Conservation (phyloP, 2,329 filamentous ascomycete species). For the Fusarium transvaalense region DNA sequence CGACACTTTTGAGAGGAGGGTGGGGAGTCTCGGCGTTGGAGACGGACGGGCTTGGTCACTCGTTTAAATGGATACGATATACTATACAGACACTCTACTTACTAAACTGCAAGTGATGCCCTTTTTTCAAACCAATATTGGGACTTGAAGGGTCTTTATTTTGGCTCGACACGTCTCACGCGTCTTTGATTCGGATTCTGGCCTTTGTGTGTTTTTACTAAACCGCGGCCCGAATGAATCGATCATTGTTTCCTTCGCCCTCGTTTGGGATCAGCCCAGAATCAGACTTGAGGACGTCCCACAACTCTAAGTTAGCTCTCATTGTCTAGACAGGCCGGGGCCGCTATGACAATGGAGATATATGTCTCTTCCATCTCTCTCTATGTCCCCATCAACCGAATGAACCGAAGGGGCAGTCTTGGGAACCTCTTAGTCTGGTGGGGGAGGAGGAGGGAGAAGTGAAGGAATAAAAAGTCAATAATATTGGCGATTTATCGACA, state of each 20-base stretch:
- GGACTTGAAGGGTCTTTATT: conserved; percentile 9
- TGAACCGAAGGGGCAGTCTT: conserved; percentile 11
- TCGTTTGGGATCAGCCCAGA: conserved; percentile 13
- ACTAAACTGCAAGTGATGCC: conserved; percentile 38
- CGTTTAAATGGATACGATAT: conserved; percentile 43
- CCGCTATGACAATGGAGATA: conserved; percentile 29
- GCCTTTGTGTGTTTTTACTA: conserved; percentile 10
- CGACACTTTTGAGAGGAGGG: conserved; percentile 31
- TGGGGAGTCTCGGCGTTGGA: conserved; percentile 48
- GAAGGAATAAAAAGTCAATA: conserved; percentile 30
- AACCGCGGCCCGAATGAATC: conserved; percentile 31
- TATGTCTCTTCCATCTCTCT: conserved; percentile 14
- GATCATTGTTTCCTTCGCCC: conserved; percentile 23
- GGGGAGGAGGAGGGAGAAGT: conserved; percentile 33
- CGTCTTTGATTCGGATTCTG: conserved; percentile 11
- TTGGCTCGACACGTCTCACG: conserved; percentile 30
- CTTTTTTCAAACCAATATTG: conserved; percentile 35
- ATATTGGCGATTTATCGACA: conserved; percentile 41
- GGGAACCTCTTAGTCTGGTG: background rate
- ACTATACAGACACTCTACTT: conserved; percentile 1
- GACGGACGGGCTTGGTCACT: conserved; percentile 49
- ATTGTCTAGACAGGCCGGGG: conserved; percentile 23
- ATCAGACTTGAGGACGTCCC: conserved; percentile 19
- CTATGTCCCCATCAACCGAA: background rate
- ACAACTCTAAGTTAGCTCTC: conserved; percentile 8